Evolutionary conservation across 163 green algal species (phyloP).

Genomic region (Chlorella variabilis): DNA sequence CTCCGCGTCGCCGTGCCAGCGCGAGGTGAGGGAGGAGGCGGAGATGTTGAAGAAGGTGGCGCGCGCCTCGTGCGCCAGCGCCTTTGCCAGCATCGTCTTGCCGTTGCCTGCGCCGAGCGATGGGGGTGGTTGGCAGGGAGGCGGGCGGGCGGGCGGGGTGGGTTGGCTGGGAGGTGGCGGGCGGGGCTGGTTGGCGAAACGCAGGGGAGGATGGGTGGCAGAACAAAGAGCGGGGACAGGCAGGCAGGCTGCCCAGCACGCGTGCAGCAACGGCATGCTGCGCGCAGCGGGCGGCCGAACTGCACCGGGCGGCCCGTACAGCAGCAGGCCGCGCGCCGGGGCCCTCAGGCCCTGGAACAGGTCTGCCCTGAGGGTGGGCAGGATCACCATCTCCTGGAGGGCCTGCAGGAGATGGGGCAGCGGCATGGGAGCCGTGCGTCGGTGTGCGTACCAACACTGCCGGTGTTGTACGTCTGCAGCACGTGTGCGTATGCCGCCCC

Average conservation of each 20-base stretch:
- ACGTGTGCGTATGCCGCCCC: too few relatives aligned
- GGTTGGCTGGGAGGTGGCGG: constrained; percentile 45
- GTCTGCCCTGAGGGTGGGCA: constrained; percentile 60
- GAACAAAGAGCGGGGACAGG: too few relatives aligned
- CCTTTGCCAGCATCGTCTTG: constrained; percentile 79
- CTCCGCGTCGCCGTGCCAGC: constrained; percentile 57
- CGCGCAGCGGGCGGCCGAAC: constrained; percentile 64
- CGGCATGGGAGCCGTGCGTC: not conserved
- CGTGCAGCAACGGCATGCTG: constrained; percentile 69
- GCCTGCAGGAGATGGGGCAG: constrained; percentile 66
- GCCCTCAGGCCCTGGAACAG: constrained; percentile 84
- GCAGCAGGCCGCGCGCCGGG: constrained; percentile 81
- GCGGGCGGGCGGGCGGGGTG: constrained; percentile 75
- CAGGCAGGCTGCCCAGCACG: constrained; percentile 44
- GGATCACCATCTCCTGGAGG: constrained; percentile 80
- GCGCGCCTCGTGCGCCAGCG: constrained; percentile 73
- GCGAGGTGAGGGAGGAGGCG: constrained; percentile 79
- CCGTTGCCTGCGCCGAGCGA: constrained; percentile 75
- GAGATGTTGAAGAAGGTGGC: constrained; percentile 91
- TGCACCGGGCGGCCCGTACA: constrained; percentile 83
- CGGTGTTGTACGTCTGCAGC: too few relatives aligned
- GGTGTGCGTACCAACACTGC: too few relatives aligned
- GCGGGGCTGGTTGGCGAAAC: too few relatives aligned
- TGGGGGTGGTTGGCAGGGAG: constrained; percentile 87
- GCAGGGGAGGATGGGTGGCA: too few relatives aligned